Conservation (phyloP, 2,329 filamentous ascomycete genomes). For the Cladophialophora yegresii region DNA sequence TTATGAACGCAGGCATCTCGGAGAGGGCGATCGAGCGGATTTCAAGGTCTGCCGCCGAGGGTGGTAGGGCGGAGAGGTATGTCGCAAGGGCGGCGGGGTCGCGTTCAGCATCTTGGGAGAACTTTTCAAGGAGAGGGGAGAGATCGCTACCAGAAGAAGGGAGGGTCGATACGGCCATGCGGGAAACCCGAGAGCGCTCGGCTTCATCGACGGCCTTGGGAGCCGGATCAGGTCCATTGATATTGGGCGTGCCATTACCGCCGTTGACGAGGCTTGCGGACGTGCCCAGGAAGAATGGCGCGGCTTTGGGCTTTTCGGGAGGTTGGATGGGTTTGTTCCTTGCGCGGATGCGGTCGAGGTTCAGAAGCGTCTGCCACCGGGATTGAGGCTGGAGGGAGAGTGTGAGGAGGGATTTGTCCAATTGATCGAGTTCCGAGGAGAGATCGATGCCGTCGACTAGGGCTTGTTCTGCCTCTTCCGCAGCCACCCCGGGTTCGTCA, state of each 20-base stretch:
- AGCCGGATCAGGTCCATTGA: conserved; percentile 36
- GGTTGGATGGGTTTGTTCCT: conserved; percentile 93
- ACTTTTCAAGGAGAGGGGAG: conserved; percentile 7
- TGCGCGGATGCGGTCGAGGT: conserved; percentile 85
- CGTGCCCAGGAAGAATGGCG: conserved; percentile 85
- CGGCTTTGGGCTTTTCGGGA: conserved; percentile 88
- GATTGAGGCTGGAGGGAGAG: conserved; percentile 86
- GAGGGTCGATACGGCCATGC: conserved; percentile 52
- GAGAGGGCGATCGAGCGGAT: conserved; percentile 77
- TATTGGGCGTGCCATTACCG: background rate
- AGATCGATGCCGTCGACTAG: conserved; percentile 51
- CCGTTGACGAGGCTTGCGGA: conserved; percentile 50
- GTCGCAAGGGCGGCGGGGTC: conserved; percentile 71
- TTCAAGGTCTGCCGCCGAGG: conserved; percentile 84
- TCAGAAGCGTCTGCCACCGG: conserved; percentile 89
- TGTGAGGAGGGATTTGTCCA: conserved; percentile 80
- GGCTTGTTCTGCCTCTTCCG: conserved; percentile 46
- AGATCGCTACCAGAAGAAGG: background rate
- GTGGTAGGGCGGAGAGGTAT: conserved; percentile 77
- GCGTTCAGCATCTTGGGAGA: conserved; percentile 38
- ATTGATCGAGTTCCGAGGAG: conserved; percentile 67
- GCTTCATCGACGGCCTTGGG: conserved; percentile 43
- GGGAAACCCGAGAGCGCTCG: conserved; percentile 68
- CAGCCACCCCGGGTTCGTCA: conserved; percentile 45
- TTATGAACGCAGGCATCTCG: conserved; percentile 77